phyloP scores from a whole-genome alignment of 177 flowering plant species.

The Vitis hybrid region DNA sequence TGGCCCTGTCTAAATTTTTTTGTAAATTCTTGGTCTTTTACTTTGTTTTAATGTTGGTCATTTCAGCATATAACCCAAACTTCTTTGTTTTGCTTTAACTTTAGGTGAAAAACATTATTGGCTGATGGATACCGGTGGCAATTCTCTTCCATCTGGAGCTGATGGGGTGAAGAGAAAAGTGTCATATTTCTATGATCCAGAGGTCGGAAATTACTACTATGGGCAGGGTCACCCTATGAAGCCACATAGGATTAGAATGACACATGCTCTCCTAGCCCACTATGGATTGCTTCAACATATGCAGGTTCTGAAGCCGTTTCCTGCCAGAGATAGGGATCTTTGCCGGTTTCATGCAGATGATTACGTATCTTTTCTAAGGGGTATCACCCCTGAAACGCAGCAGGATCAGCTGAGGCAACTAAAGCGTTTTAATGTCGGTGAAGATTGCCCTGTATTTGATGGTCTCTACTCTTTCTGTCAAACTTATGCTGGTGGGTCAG shows the following conservation, averaged over 20 bases:
- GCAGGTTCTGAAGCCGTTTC: constrained; percentile 43
- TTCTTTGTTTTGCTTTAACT: no score
- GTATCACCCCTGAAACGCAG: constrained; percentile 46
- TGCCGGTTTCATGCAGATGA: constrained; percentile 54
- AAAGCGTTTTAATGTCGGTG: constrained; percentile 52
- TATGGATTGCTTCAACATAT: constrained; percentile 45
- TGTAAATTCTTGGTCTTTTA: no score
- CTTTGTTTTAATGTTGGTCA: no score
- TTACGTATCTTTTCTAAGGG: constrained; percentile 35
- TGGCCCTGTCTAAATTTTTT: no score
- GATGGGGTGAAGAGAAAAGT: constrained; percentile 49
- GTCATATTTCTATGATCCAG: constrained; percentile 48
- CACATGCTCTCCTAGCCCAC: constrained; percentile 52
- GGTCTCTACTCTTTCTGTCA: constrained; percentile 51
- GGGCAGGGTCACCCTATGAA: constrained; percentile 57
- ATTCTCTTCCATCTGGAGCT: constrained; percentile 42
- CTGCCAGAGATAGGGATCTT: constrained; percentile 43
- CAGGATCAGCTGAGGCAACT: constrained; percentile 47
- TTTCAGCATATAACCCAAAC: no score
- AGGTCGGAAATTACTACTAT: constrained; percentile 48
- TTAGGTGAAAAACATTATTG: no score
- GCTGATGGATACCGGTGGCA: constrained; percentile 37
- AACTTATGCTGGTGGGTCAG: constrained; percentile 51
- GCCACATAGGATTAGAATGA: constrained; percentile 49
- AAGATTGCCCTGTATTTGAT: constrained; percentile 55